Base-by-base conservation (phyloP, 2,329 filamentous ascomycete species). In the Microdochium nivale region DNA sequence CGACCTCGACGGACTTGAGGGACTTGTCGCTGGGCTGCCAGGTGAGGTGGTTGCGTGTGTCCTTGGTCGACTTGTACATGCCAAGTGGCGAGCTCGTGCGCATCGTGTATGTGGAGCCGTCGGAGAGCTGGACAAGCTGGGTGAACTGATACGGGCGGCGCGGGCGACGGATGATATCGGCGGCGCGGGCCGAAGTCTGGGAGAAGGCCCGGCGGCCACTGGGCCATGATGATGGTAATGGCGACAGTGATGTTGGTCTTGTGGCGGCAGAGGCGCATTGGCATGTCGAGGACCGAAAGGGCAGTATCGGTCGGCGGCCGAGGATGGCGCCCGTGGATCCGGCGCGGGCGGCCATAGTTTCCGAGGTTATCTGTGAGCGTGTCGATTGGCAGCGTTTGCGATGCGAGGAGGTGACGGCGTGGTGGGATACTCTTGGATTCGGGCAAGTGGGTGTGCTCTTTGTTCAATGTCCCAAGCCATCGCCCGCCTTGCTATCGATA, bases 61-160 rank as follows among this genome's bases (percentile, higher is more conserved):
- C 94, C 71, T 95, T 95, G 54, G 73, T 72, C 53, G 75, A 74
- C 53, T 75, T 74, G 71, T 81, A 79, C 48, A 87, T 67, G 2
- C 79, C 76, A 33, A 70, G 59, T 0, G 89, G 88, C 11, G 82
- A 88, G 11, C 88, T 90, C 24, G 88, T 91, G 65, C 87, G 87
- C 63, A 84, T 78, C 48, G 86, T 84, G 71, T 83, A 97, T 54
- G 91, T 87, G 63, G 83, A 88, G 60, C 94, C 94, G 75, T 99
- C 94, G 40, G 87, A 89, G 57, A 97, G 86, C 51, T 90, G 91
- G 59, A 99, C 78, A 54, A 99, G 81, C 72, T 99, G 94, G n/a
- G 92, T 96, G 77, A 96, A 97, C 59, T 86, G 89, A 78, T 96
- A 97, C 43, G 94, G 92, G 5, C 91, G 83, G 64, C 90, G 87